phyloP scores from a whole-genome alignment of 176 grass and related monocot genomes.

The Neostapfia colusana region DNA sequence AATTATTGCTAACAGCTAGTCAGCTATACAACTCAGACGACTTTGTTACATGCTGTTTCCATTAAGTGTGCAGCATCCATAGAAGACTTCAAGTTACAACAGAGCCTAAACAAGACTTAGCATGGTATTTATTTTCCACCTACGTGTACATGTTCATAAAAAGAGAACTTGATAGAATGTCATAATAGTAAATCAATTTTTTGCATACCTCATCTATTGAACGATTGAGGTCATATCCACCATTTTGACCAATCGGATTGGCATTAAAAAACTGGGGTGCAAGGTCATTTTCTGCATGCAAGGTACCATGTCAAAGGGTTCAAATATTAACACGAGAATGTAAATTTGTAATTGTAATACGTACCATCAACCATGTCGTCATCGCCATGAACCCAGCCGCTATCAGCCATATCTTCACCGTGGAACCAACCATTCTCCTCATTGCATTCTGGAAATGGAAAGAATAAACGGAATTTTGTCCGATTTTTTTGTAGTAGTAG shows the following conservation, averaged over 20 bases:
- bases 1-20: background rate
- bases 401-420: constrained; percentile 49
- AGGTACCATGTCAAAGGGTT: constrained; percentile 12
- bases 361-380: constrained; percentile 65
- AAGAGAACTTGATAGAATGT: background rate
- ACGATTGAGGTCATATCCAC: constrained; percentile 50
- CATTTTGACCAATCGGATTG: constrained; percentile 79
- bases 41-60: background rate
- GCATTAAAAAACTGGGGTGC: constrained; percentile 22
- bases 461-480: constrained; percentile 20
- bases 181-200: constrained; percentile 6
- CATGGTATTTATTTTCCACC: background rate
- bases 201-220: constrained; percentile 63
- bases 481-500: constrained; percentile 4
- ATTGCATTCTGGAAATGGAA: constrained; percentile 44
- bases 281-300: constrained; percentile 50
- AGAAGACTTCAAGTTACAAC: background rate
- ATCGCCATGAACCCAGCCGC: constrained; percentile 62
- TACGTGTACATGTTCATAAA: constrained; percentile 13
- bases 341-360: background rate
- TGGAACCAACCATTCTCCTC: constrained; percentile 65
- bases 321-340: constrained; percentile 17
- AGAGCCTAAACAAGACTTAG: background rate
- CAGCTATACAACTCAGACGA: background rate
- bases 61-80: background rate